A percentile compares a stretch with the other conserved stretches of the same genome.
Conservation (phyloP, 768 basidiomycete genomes). For the Mycena rosella region DNA sequence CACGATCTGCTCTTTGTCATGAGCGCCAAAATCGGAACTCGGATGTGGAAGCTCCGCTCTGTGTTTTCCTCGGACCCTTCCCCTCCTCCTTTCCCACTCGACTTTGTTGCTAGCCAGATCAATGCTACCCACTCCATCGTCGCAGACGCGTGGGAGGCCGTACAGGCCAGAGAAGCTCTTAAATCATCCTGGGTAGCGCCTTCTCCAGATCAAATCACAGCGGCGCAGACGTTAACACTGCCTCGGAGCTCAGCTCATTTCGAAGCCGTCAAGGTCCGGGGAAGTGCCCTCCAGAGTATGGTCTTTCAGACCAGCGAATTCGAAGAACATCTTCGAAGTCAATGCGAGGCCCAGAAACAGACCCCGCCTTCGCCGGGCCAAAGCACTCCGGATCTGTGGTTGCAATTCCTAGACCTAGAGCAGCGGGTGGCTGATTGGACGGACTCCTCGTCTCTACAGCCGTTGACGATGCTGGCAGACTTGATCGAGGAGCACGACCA, state of each 20-base stretch:
- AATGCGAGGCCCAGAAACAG: background rate
- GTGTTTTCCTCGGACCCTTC: conserved; percentile 3
- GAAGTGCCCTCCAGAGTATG: background rate
- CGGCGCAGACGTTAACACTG: conserved; percentile 3
- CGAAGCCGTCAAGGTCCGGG: background rate
- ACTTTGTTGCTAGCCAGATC: conserved; percentile 37
- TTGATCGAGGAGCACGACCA: conserved; percentile 41
- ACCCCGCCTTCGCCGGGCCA: background rate
- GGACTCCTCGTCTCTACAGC: too few relatives aligned
- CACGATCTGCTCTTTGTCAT: conserved; percentile 53
- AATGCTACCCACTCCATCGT: conserved; percentile 15
- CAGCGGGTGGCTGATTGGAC: background rate
- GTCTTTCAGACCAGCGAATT: background rate
- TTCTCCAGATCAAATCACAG: background rate
- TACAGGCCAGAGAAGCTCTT: background rate
- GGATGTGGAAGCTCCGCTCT: conserved; percentile 53
- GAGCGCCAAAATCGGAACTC: conserved; percentile 51
- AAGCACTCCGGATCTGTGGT: conserved; percentile 4
- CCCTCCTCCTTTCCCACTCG: background rate
- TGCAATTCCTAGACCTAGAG: conserved; percentile 2
- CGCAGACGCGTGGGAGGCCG: background rate
- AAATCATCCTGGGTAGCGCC: conserved; percentile 4
- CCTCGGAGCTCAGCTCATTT: conserved; percentile 5
- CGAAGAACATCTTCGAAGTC: background rate
- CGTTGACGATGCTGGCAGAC: background rate